These are phyloP conservation scores for Xylariomycetidae sp. DNA, from an alignment of 2,329 filamentous ascomycete genomes.

Conservation along the genomic window DNA sequence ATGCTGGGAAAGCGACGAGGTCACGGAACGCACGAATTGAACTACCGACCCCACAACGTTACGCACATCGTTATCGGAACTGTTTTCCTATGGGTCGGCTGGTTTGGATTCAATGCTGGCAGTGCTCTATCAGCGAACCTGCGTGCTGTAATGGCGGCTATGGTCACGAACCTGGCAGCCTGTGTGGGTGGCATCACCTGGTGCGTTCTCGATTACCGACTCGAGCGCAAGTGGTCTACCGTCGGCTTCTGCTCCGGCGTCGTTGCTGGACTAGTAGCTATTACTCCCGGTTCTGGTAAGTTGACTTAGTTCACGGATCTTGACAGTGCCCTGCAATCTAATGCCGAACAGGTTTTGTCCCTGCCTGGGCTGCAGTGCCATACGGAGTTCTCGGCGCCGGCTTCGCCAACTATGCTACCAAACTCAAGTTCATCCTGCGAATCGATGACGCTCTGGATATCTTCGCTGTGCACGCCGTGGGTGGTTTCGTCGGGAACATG, in stretches of 20 bases:
- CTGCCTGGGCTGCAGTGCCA: slow-evolving; percentile 76
- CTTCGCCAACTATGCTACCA: slow-evolving; percentile 84
- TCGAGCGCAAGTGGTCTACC: slow-evolving; percentile 88
- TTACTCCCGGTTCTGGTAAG: slow-evolving; percentile 77
- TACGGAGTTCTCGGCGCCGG: slow-evolving; percentile 73
- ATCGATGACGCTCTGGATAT: slow-evolving; percentile 87
- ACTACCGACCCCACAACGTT: slow-evolving; percentile 89
- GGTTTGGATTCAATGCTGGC: slow-evolving; percentile 93
- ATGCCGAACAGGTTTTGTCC: slow-evolving; percentile 56
- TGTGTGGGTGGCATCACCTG: slow-evolving; percentile 82
- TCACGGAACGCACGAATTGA: slow-evolving; percentile 81
- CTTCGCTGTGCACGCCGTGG: slow-evolving; percentile 77
- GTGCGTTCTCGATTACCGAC: slow-evolving; percentile 83
- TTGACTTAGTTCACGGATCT: background rate
- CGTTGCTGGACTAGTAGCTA: slow-evolving; percentile 79
- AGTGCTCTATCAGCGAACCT: slow-evolving; percentile 77
- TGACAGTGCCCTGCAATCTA: slow-evolving; percentile 3
- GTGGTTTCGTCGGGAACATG: slow-evolving; percentile 74
- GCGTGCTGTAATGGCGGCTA: slow-evolving; percentile 78
- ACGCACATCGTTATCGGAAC: slow-evolving; percentile 90
- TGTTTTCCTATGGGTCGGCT: slow-evolving; percentile 91
- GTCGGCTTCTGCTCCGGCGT: slow-evolving; percentile 92
- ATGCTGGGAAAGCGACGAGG: slow-evolving; percentile 84
- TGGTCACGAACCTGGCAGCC: slow-evolving; percentile 81
- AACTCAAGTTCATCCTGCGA: slow-evolving; percentile 77